Evolutionary conservation across 2,329 filamentous ascomycete genomes (phyloP), one percentile per base, ranked within the genome.

Genomic region (Neofusicoccum cordaticola): DNA sequence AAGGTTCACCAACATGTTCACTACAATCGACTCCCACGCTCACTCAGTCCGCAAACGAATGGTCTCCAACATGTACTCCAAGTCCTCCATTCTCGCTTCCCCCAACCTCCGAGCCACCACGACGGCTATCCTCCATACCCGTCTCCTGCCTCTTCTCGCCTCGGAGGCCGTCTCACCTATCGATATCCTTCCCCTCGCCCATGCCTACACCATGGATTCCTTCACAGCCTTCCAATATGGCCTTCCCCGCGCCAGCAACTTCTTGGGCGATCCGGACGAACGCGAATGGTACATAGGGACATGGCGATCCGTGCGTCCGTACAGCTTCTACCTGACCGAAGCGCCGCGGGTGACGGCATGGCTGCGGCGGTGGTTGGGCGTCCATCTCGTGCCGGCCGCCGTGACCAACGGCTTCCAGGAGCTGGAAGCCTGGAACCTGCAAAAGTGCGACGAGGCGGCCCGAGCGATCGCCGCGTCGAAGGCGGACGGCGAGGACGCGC

Each of bases 11-110:
- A 89, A 89, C 72, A 90, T 91, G 85, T 93, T 96, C 77, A 90
- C 90, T 1, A 88, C 88, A 60, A 80, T 82, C 5, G 76, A 81
- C 19, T 85, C 85, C 39, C 87, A 84, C 53, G 77, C 84, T 4
- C 92, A 96, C 75, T 88, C 89, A 0, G 78, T 81, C 19, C 83
- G 91, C 47, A 95, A 94, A 75, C 86, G 90, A 19, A 90, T 93
- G 86, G 77, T 96, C 48, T 90, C 90, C 58, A 88, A 93, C 70
- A 84, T 92, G 57, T 96, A 95, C 78, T 92, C 91, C 67, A 96
- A 95, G 72, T 91, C 90, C 0, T 87, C 82, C 57, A 78, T 96
- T 53, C 85, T 88, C 63, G 79, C 81, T 1, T 92, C 89, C 0
- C 75, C 81, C 0, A 81, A 88, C 5, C 78, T 91, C 22, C 78